Evolutionary conservation across 2,329 filamentous ascomycete genomes (phyloP).

Genomic region (Cordyceps sp.): DNA sequence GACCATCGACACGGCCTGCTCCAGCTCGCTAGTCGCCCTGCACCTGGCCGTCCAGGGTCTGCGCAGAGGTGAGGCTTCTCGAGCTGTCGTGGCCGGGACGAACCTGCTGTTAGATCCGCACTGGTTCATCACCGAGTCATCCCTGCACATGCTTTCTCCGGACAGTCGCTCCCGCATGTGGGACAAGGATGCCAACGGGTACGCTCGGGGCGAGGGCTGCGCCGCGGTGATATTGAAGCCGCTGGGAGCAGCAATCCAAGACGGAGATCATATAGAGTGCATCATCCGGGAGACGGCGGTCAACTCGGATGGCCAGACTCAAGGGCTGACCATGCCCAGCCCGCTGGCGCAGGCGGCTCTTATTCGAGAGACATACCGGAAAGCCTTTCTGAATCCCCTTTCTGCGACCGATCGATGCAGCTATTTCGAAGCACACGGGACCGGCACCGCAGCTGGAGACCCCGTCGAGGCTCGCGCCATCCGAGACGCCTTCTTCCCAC

Average conservation of each 20-base stretch:
- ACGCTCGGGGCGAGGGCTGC: slow-evolving; percentile 23
- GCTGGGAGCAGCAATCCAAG: slow-evolving; percentile 22
- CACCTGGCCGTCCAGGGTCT: slow-evolving; percentile 19
- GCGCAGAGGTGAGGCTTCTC: slow-evolving; percentile 11
- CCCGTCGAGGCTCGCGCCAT: slow-evolving; percentile 14
- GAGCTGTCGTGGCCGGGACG: slow-evolving; percentile 21
- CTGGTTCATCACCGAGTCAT: slow-evolving; percentile 1
- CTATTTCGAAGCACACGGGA: slow-evolving; percentile 20
- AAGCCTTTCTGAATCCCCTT: slow-evolving; percentile 10
- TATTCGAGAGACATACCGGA: slow-evolving; percentile 11
- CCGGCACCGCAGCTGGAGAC: slow-evolving; percentile 17
- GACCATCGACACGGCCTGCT: slow-evolving; percentile 35
- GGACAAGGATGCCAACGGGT: slow-evolving; percentile 27
- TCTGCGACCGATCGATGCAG: slow-evolving; percentile 5
- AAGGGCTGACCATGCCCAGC: slow-evolving; percentile 5
- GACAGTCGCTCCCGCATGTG: slow-evolving; percentile 9
- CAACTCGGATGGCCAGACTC: slow-evolving; percentile 21
- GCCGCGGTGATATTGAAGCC: slow-evolving; percentile 26
- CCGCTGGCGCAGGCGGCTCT: slow-evolving; percentile 6
- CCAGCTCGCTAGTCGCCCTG: slow-evolving; percentile 25
- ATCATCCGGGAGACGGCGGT: slow-evolving; percentile 17
- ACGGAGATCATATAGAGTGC: slow-evolving; percentile 20
- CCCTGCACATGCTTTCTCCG: slow-evolving; percentile 5
- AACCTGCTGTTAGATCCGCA: slow-evolving; percentile 21
- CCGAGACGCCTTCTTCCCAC: slow-evolving; percentile 19